These are phyloP conservation scores for Phytopythium kandeliae DNA, from an alignment of 352 stramenopile species.

Conservation along the genomic window DNA sequence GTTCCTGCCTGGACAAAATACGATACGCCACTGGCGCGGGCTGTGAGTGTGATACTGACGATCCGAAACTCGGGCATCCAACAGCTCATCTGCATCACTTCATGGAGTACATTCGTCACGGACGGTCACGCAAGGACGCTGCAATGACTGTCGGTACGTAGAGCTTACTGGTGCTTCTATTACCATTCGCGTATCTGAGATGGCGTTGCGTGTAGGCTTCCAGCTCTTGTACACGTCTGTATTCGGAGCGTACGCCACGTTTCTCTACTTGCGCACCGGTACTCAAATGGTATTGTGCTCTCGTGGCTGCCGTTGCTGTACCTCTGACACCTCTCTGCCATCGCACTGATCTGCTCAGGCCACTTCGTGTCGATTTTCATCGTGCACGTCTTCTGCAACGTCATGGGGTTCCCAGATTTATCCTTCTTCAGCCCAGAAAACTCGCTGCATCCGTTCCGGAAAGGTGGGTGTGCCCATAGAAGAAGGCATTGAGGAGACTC, in stretches of 20 bases:
- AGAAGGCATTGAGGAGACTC: not conserved
- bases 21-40: no score
- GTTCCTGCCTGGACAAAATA: no score
- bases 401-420: constrained; percentile 92
- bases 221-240: constrained; percentile 95
- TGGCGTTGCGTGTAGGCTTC: constrained; percentile 53
- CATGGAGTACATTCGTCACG: constrained; percentile 72
- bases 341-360: constrained; percentile 21
- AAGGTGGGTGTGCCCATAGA: constrained; percentile 27
- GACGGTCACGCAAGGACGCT: constrained; percentile 60
- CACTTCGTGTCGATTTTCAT: constrained; percentile 87
- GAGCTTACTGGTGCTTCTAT: not conserved
- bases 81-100: constrained; percentile 84
- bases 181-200: not conserved
- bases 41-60: not conserved
- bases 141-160: constrained; percentile 70
- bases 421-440: constrained; percentile 78
- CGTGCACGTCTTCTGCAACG: constrained; percentile 94
- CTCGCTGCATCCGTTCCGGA: constrained; percentile 69
- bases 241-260: constrained; percentile 94
- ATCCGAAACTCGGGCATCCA: no score
- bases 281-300: constrained; percentile 3
- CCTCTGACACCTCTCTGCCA: not conserved
- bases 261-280: constrained; percentile 90
- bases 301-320: no score